phyloP scores from a whole-genome alignment of 371 early-diverging fungal species.

The Mycotypha africana region DNA sequence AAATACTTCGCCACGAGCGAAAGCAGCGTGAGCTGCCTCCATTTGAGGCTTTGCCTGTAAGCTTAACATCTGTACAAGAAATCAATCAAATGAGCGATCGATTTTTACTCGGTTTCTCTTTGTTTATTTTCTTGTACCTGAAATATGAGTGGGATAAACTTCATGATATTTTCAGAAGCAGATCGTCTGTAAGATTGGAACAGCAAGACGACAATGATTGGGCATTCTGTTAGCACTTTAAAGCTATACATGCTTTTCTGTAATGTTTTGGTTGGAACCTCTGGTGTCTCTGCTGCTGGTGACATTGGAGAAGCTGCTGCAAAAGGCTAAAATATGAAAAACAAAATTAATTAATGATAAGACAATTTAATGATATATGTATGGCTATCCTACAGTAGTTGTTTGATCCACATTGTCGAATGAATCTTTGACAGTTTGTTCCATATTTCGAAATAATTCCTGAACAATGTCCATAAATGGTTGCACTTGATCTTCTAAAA shows the following conservation, averaged over 20 bases:
- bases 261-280: slow-evolving; percentile 61
- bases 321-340: slow-evolving; percentile 29
- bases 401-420: slow-evolving; percentile 61
- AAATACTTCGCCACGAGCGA: slow-evolving; percentile 62
- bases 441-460: slow-evolving; percentile 90
- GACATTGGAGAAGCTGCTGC: slow-evolving; percentile 71
- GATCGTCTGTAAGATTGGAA: slow-evolving; percentile 84
- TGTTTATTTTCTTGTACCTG: too few relatives aligned
- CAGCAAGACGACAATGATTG: slow-evolving; percentile 94
- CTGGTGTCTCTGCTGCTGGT: slow-evolving; percentile 60
- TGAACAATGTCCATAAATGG: slow-evolving; percentile 88
- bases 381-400: slow-evolving; percentile 42
- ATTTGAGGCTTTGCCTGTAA: slow-evolving; percentile 78
- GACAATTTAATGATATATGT: neutral
- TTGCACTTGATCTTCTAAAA: slow-evolving; percentile 82
- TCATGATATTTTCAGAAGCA: slow-evolving; percentile 73
- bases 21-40: slow-evolving; percentile 67
- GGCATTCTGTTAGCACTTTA: slow-evolving; percentile 96
- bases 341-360: neutral
- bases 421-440: slow-evolving; percentile 72
- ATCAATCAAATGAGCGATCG: neutral
- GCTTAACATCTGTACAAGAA: slow-evolving; percentile 50
- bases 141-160: slow-evolving; percentile 87
- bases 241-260: slow-evolving; percentile 80
- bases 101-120: too few relatives aligned